Percentiles rank a stretch among this genome's conserved stretches.
These are phyloP conservation scores for Blastomyces emzantsi DNA, from an alignment of 2,329 filamentous ascomycete species.

Conservation along the genomic window DNA sequence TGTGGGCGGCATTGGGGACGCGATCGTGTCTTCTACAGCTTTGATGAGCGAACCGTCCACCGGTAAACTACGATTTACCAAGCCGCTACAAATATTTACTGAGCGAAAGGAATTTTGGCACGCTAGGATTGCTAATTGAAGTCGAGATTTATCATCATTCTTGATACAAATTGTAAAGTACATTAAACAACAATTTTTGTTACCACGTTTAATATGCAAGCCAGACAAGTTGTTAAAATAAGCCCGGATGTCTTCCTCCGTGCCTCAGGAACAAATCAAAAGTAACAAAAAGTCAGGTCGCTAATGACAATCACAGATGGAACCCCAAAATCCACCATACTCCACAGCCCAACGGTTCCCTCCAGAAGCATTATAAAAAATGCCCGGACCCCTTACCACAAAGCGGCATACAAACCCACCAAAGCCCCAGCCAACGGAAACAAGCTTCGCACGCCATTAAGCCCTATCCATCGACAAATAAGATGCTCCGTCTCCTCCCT, in stretches of 20 bases:
- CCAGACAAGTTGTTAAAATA: not conserved
- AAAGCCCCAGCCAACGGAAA: not conserved
- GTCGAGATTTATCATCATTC: not conserved
- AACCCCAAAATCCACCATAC: not conserved
- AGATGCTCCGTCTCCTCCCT: slow-evolving; percentile 17
- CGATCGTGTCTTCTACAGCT: not conserved
- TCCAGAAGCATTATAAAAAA: not conserved
- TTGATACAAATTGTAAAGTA: not conserved
- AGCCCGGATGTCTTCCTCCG: not conserved
- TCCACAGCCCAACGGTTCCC: not conserved
- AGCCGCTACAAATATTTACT: not conserved
- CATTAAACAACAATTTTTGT: not conserved
- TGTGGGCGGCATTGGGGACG: not conserved
- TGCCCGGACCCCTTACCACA: not conserved
- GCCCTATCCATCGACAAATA: not conserved
- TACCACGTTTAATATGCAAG: not conserved
- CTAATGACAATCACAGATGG: not conserved
- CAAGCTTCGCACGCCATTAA: slow-evolving; percentile 3
- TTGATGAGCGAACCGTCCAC: not conserved
- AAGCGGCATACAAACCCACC: slow-evolving; percentile 3
- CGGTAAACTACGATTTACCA: not conserved
- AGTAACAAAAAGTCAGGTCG: not conserved
- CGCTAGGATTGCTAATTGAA: not conserved
- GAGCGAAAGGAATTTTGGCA: not conserved
- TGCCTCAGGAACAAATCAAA: not conserved